phyloP scores from a whole-genome alignment of 192 early-diverging fungal genomes.

The Coemansia sp. region DNA sequence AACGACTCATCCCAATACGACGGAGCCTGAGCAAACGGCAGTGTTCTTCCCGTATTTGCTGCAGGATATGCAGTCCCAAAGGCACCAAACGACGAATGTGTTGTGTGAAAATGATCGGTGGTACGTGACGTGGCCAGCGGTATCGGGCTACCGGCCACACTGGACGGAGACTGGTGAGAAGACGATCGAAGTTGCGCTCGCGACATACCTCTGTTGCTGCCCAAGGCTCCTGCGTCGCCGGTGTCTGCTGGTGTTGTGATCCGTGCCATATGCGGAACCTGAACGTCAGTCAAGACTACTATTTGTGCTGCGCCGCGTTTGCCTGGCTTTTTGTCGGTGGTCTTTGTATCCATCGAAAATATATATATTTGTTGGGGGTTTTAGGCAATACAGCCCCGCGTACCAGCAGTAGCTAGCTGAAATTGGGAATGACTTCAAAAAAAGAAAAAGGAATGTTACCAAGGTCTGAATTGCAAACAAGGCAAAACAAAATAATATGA shows the following conservation, averaged over 20 bases:
- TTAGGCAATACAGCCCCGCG: too few species aligned
- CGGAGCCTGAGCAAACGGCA: conserved; percentile 19
- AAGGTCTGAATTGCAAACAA: not conserved
- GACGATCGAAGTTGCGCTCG: conserved; percentile 25
- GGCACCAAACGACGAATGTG: not conserved
- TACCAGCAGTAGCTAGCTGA: too few species aligned
- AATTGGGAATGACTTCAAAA: not conserved
- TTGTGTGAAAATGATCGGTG: conserved; percentile 25
- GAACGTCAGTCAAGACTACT: conserved; percentile 14
- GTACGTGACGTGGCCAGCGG: conserved; percentile 37
- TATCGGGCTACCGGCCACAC: conserved; percentile 14
- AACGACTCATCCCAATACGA: conserved; percentile 36
- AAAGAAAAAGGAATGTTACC: not conserved
- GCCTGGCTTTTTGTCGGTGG: not conserved
- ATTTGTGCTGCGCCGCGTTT: conserved; percentile 25
- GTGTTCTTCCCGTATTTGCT: not conserved
- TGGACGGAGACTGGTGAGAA: not conserved
- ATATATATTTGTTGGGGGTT: not conserved
- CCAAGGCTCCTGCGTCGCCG: not conserved
- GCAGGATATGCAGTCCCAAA: too few species aligned
- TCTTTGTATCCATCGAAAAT: conserved; percentile 5
- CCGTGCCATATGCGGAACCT: conserved; percentile 32
- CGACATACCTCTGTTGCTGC: conserved; percentile 16
- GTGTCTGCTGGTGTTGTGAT: conserved; percentile 11
- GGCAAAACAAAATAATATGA: not conserved